phyloP scores from a whole-genome alignment of 2,329 filamentous ascomycete species.

The Trichoderma sp. region DNA sequence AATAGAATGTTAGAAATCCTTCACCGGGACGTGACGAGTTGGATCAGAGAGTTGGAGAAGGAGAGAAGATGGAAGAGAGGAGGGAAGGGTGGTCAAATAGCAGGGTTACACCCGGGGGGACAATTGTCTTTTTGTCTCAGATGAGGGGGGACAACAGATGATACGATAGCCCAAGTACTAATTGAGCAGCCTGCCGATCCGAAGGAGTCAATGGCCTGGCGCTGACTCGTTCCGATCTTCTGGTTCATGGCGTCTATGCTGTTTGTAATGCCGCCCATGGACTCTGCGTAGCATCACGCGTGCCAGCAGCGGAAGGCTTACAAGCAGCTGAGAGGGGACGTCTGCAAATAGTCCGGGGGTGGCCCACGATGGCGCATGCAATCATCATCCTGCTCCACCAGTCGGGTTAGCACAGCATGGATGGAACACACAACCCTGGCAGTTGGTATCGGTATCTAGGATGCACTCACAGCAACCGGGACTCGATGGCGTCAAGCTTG shows the following conservation, averaged over 20 bases:
- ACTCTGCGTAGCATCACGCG: too few relatives aligned
- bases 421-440: slow-evolving; percentile 4
- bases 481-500: slow-evolving; percentile 4
- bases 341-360: neutral
- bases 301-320: neutral
- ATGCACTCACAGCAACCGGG: neutral
- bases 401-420: neutral
- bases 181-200: neutral
- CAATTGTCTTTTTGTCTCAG: slow-evolving; percentile 3
- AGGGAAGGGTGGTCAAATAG: neutral
- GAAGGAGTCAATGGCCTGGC: neutral
- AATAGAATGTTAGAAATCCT: neutral
- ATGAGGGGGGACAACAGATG: slow-evolving; percentile 9
- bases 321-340: neutral
- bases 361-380: slow-evolving; percentile 6
- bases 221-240: neutral
- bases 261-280: neutral
- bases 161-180: slow-evolving; percentile 4
- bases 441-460: slow-evolving; percentile 1
- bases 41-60: slow-evolving; percentile 12
- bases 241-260: neutral
- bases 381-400: slow-evolving; percentile 17
- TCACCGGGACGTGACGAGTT: neutral
- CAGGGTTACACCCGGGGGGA: slow-evolving; percentile 19
- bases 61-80: neutral